Evolutionary conservation across 1,139 yeast species (phyloP), one percentile per base, ranked within the genome.

Genomic region (Lipomyces yarrowii): DNA sequence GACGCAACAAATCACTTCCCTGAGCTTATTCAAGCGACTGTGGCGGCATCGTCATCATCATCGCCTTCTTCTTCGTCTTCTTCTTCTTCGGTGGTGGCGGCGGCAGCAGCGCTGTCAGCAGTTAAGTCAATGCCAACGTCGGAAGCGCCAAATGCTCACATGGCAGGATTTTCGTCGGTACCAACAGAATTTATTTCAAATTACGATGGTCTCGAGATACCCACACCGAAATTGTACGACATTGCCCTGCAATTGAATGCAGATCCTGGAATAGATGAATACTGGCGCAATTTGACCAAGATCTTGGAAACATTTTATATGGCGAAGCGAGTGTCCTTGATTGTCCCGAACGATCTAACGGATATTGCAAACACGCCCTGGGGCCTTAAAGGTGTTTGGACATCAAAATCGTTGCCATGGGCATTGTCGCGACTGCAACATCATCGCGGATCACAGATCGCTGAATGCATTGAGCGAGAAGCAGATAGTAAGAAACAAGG

Each of bases 341-440:
- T 75, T 23, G 70, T 76, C 4, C 80, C 80, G 7, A 71, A 73
- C 30, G 80, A 77, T 64, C 71, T 77, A 18, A 75, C 79, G 6
- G 80, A 77, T 59, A 73, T 76, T 10, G 67, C 71, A 30, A 77
- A 74, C 63, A 74, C 75, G 6, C 79, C 80, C 0, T 77, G 80
- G 80, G 79, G 78, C 7, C 69, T 77, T 30, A 75, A 75, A 65
- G 79, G 77, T 1, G 64, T 73, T 8, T 76, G 78, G 78, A 73
- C 69, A 1, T 67, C 69, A n/a, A 56, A 57, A 30, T 21, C 61
- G 13, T 42, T 67, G 2, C 68, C 69, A 8, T 62, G 65, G 68
- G 58, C 64, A 11, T 62, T 64, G 33, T 60, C 69, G 7, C 67
- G 64, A 18, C 52, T 67, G 23, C 69, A 67, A 56, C 65, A 65